Base-by-base conservation (phyloP, 1,284 basidiomycete genomes). In the Cryptococcus hybrid region DNA sequence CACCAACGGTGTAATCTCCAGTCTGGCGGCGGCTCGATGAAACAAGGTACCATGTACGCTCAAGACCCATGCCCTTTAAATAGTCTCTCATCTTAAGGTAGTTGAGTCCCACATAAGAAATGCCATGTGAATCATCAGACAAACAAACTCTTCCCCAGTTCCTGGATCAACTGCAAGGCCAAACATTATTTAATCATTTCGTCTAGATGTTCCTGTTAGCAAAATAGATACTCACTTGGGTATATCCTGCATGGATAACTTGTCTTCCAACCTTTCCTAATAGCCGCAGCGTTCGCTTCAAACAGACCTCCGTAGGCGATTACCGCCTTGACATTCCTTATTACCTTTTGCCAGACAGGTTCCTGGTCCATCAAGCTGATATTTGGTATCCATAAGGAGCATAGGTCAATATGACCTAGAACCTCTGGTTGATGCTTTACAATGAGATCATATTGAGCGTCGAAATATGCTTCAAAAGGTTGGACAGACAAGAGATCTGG, bases 41-140 rank as follows among this genome's bases (percentile, higher is more conserved):
- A 1, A 69, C 76, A 8, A 85, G 76, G 70, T 84, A 84, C 88
- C 90, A 96, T 0, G 97, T 69, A 55, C 88, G 84, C 5, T 79
- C 64, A 7, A 97, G 82, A 2, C 82, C 83, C 24, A 84, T 71
- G 1, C 77, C 74, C 54, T 80, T 73, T n/a, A 94, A 80, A 74
- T 98, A 98, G 5, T 82, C 79, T 46, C 81, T 80, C 63, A 89
- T 74, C 12, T 83, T 82, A 54, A 79, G 65, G 69, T 96, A 99
- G 75, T 97, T 93, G 54, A 93, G 80, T 0, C 91, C 95, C 46
- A 99, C 92, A 13, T 87, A 86, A 42, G 86, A 83, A 1, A 91
- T 88, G 0, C 92, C 92, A 70, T 99, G 95, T 56, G 93, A 95
- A 76, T 99, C 95, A 74, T 99, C 95, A 2, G 94, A 98, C 15